Conservation (phyloP, 306 rosid genomes). For the Neltuma alba region DNA sequence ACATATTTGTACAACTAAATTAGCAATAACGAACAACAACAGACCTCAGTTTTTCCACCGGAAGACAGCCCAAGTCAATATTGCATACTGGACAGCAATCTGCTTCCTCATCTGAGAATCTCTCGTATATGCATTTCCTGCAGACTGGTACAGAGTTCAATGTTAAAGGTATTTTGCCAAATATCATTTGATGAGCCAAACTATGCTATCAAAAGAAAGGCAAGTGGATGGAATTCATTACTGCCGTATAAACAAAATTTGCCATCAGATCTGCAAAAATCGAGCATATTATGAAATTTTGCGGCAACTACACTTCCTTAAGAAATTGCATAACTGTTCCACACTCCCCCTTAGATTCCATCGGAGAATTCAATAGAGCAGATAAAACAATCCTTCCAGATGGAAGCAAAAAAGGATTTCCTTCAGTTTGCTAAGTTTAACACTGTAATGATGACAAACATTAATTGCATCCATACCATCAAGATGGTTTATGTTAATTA, state of each 20-base stretch:
- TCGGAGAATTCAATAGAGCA: neutral
- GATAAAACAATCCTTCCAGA: neutral
- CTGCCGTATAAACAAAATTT: neutral
- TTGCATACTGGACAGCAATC: constrained; percentile 91
- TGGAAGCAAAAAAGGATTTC: neutral
- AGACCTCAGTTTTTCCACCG: constrained; percentile 89
- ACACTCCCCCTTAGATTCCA: neutral
- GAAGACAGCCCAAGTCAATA: constrained; percentile 86
- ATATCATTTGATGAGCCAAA: constrained; percentile 9
- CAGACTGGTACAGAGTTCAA: constrained; percentile 69
- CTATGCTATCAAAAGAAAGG: constrained; percentile 11
- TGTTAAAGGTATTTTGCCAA: constrained; percentile 34
- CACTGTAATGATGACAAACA: neutral
- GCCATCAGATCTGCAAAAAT: neutral
- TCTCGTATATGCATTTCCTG: constrained; percentile 86
- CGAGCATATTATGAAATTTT: neutral
- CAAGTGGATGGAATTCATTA: constrained; percentile 3
- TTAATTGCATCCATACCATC: neutral
- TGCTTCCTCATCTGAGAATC: constrained; percentile 81
- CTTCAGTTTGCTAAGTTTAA: neutral
- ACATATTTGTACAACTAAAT: constrained; percentile 18
- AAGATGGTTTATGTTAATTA: neutral
- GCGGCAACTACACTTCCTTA: neutral
- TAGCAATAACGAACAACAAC: constrained; percentile 25
- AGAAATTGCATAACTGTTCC: constrained; percentile 22